Evolutionary conservation across 805 yeast genomes (phyloP).

Genomic region (Metschnikowia cubensis): DNA sequence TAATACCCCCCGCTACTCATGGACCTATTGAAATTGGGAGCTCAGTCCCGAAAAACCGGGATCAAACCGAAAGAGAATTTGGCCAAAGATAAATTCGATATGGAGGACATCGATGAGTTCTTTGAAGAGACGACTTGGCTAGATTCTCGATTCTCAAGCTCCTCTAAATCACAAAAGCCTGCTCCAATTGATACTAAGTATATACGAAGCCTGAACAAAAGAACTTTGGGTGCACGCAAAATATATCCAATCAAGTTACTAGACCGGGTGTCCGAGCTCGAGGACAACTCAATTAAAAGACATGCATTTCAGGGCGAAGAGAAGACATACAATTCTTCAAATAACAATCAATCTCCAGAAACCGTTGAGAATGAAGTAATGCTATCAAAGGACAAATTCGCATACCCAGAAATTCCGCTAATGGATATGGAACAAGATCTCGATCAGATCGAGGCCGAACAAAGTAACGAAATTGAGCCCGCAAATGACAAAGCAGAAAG

Average conservation of each 20-base stretch:
- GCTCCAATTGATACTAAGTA: background rate
- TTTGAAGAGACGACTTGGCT: conserved; percentile 41
- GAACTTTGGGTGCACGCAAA: conserved; percentile 1
- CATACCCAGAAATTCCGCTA: background rate
- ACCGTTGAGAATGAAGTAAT: background rate
- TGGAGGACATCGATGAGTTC: conserved; percentile 70
- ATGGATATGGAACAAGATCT: conserved; percentile 3
- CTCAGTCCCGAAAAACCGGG: conserved; percentile 65
- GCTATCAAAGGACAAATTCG: background rate
- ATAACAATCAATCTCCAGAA: background rate
- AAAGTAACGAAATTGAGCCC: background rate
- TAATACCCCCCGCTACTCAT: conserved; percentile 14
- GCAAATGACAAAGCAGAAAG: background rate
- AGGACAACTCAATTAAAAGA: background rate
- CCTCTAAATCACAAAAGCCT: background rate
- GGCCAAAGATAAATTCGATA: conserved; percentile 52
- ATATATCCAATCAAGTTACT: background rate
- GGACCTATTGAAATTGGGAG: conserved; percentile 49
- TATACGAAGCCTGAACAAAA: background rate
- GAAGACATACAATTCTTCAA: background rate
- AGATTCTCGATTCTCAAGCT: background rate
- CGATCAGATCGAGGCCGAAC: background rate
- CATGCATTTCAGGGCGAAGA: background rate
- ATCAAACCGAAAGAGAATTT: conserved; percentile 44
- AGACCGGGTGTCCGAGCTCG: conserved; percentile 1